These are phyloP conservation scores for Suhomyces yuchorum DNA, from an alignment of 1,139 yeast genomes.

Conservation along the genomic window DNA sequence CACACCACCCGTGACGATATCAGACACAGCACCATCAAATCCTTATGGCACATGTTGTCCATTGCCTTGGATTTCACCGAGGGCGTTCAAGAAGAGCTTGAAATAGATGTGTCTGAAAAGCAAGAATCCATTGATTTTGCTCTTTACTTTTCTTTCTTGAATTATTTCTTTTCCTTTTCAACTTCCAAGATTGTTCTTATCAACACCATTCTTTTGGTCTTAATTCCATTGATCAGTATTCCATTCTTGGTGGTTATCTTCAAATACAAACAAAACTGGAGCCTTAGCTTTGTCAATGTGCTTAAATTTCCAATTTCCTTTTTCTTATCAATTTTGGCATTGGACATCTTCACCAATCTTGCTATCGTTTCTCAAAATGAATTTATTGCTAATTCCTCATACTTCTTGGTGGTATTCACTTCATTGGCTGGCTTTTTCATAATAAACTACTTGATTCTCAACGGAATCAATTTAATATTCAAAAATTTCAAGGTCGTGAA, in stretches of 20 bases:
- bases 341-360: slow-evolving; percentile 38
- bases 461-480: slow-evolving; percentile 44
- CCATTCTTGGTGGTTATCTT: slow-evolving; percentile 50
- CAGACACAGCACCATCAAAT: slow-evolving; percentile 58
- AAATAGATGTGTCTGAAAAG: slow-evolving; percentile 32
- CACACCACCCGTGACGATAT: slow-evolving; percentile 80
- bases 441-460: slow-evolving; percentile 57
- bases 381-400: slow-evolving; percentile 60
- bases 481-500: slow-evolving; percentile 53
- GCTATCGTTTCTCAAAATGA: slow-evolving; percentile 48
- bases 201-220: slow-evolving; percentile 52
- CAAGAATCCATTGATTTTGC: slow-evolving; percentile 42
- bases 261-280: slow-evolving; percentile 53
- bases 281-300: slow-evolving; percentile 37
- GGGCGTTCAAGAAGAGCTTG: slow-evolving; percentile 41
- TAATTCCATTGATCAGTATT: slow-evolving; percentile 56
- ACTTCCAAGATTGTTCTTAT: slow-evolving; percentile 45
- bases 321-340: slow-evolving; percentile 39
- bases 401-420: slow-evolving; percentile 34
- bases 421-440: slow-evolving; percentile 54
- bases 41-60: slow-evolving; percentile 83
- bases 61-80: slow-evolving; percentile 62
- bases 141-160: slow-evolving; percentile 63
- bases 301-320: slow-evolving; percentile 61
- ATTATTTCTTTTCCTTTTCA: slow-evolving; percentile 58